Percentiles rank a stretch among this genome's conserved stretches.
phyloP scores from a whole-genome alignment of 306 rosid species.

The Dalbergia cochinchinensis region DNA sequence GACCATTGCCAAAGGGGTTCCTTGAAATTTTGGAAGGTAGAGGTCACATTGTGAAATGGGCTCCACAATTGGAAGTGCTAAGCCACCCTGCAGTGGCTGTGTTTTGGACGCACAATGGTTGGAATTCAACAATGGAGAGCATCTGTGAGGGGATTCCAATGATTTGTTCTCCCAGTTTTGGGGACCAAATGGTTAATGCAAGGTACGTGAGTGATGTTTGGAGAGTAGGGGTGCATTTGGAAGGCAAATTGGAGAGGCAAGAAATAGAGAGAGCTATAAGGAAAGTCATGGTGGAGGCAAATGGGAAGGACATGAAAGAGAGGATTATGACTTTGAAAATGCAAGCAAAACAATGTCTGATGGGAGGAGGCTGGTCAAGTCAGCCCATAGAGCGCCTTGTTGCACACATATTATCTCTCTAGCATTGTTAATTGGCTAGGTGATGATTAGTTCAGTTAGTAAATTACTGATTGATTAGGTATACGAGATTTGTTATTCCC shows the following conservation, averaged over 20 bases:
- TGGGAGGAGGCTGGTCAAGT: too few species aligned
- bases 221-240: slow-evolving; percentile 58
- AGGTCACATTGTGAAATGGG: slow-evolving; percentile 72
- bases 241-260: slow-evolving; percentile 48
- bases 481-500: too few species aligned
- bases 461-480: too few species aligned
- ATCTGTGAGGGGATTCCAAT: slow-evolving; percentile 69
- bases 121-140: slow-evolving; percentile 74
- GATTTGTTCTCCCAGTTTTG: slow-evolving; percentile 62
- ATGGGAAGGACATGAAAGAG: slow-evolving; percentile 58
- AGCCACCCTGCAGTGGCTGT: slow-evolving; percentile 53
- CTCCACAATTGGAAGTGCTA: slow-evolving; percentile 63
- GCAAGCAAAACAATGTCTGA: background rate
- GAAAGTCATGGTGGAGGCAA: slow-evolving; percentile 44
- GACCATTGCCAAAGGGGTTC: slow-evolving; percentile 54
- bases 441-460: too few species aligned
- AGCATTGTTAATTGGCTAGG: too few species aligned
- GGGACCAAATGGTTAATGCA: slow-evolving; percentile 62
- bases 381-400: background rate
- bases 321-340: slow-evolving; percentile 27
- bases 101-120: slow-evolving; percentile 73
- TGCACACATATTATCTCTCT: background rate
- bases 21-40: slow-evolving; percentile 52
- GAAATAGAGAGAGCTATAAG: slow-evolving; percentile 52
- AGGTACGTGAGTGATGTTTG: slow-evolving; percentile 63